These are phyloP conservation scores for Macrophomina pseudophaseolina DNA, from an alignment of 2,329 filamentous ascomycete species.

Conservation along the genomic window DNA sequence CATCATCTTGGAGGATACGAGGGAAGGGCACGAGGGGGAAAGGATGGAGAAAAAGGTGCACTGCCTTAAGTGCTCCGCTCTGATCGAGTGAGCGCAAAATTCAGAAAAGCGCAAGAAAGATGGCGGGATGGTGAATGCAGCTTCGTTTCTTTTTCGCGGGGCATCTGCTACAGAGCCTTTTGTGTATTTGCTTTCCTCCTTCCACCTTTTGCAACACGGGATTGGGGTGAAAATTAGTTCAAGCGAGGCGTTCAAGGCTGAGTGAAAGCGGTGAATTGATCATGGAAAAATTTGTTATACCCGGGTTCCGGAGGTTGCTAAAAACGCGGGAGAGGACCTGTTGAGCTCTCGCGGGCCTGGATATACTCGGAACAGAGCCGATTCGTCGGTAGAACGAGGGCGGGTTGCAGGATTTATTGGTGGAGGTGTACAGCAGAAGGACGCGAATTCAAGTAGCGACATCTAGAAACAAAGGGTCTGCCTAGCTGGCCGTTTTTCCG, in stretches of 20 bases:
- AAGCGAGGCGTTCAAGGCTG: slow-evolving; percentile 18
- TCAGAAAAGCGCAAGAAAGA: background rate
- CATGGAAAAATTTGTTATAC: background rate
- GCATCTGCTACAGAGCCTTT: background rate
- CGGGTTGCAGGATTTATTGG: background rate
- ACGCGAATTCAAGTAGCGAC: background rate
- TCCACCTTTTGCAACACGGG: background rate
- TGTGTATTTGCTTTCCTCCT: background rate
- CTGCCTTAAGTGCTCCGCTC: slow-evolving; percentile 2
- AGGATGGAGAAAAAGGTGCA: background rate
- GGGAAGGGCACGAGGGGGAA: background rate
- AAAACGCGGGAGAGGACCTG: background rate
- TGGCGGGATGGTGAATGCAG: background rate
- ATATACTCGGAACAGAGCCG: slow-evolving; percentile 1
- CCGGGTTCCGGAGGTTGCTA: background rate
- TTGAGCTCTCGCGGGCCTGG: background rate
- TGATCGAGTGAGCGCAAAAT: background rate
- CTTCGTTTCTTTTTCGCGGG: background rate
- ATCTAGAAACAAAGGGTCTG: background rate
- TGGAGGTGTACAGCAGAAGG: background rate
- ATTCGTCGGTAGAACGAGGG: slow-evolving; percentile 4
- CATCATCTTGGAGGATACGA: background rate
- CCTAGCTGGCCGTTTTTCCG: background rate
- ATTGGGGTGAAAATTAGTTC: background rate
- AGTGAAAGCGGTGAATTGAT: background rate